Conservation (phyloP, 495 filamentous ascomycete genomes). For the Neurospora africana region DNA sequence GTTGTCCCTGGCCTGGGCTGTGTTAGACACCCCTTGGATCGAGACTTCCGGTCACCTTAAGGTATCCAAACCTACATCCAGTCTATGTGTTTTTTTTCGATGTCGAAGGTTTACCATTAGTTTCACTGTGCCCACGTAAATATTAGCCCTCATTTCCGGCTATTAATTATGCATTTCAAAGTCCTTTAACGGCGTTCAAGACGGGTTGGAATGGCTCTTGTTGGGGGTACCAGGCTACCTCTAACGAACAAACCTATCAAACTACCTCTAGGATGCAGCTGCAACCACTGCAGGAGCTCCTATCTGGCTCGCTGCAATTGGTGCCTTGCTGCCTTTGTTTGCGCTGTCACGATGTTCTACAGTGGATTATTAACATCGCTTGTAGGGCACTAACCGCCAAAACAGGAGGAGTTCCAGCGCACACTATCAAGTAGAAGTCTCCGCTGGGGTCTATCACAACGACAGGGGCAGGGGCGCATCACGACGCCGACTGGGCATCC, state of each 20-base stretch:
- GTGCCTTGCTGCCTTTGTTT: background rate
- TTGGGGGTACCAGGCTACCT: no score
- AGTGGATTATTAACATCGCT: background rate
- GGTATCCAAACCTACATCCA: no score
- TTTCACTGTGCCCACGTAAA: background rate
- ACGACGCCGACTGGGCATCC: background rate
- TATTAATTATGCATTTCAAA: no score
- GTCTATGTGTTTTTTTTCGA: no score
- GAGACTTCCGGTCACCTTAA: background rate
- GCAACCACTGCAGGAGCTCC: background rate
- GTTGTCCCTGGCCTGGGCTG: background rate
- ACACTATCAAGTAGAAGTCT: background rate
- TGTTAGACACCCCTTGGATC: background rate
- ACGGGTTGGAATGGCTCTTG: no score
- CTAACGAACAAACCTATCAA: no score
- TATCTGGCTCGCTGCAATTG: background rate
- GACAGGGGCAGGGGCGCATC: background rate
- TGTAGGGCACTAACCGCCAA: background rate
- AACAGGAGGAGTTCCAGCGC: background rate
- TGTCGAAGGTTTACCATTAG: no score
- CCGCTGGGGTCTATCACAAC: background rate
- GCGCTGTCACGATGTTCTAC: background rate
- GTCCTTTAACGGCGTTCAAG: no score
- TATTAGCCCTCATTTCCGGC: background rate
- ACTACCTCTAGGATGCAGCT: no score